These are phyloP conservation scores for Lomentospora prolificans DNA, from an alignment of 2,329 filamentous ascomycete species.

Conservation along the genomic window DNA sequence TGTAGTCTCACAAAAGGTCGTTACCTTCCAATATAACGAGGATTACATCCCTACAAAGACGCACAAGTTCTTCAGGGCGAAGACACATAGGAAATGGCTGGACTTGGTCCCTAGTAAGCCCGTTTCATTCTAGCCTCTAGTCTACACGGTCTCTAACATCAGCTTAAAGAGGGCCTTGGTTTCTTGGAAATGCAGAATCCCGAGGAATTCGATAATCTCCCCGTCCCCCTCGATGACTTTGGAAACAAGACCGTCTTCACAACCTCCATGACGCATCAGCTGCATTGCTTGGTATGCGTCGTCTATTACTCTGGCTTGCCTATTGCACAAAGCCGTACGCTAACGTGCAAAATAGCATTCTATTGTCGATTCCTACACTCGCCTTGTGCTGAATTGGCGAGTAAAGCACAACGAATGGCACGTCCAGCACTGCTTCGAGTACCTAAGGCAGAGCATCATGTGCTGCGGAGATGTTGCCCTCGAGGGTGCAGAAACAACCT, in stretches of 20 bases:
- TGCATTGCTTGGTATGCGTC: constrained; percentile 26
- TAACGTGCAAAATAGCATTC: constrained; percentile 14
- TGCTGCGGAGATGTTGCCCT: constrained; percentile 35
- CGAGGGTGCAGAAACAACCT: constrained; percentile 31
- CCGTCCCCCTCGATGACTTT: constrained; percentile 22
- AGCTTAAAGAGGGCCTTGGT: constrained; percentile 22
- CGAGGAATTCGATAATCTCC: constrained; percentile 24
- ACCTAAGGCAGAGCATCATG: constrained; percentile 36
- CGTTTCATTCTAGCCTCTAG: too few species aligned
- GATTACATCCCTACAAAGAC: constrained; percentile 27
- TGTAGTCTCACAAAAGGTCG: constrained; percentile 28
- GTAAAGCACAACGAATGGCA: constrained; percentile 19
- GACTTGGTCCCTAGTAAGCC: constrained; percentile 24
- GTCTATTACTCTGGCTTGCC: too few species aligned
- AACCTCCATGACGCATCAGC: constrained; percentile 32
- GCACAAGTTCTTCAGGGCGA: constrained; percentile 27
- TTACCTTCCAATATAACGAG: constrained; percentile 25
- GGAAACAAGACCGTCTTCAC: constrained; percentile 27
- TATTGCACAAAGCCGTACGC: not conserved
- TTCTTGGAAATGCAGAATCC: constrained; percentile 27
- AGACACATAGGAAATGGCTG: constrained; percentile 25
- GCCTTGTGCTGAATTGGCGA: constrained; percentile 11
- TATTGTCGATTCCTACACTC: constrained; percentile 25
- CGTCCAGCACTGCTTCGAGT: constrained; percentile 39
- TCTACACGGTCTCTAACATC: too few species aligned